phyloP scores from a whole-genome alignment of 805 yeast species.

The Candida pini region DNA sequence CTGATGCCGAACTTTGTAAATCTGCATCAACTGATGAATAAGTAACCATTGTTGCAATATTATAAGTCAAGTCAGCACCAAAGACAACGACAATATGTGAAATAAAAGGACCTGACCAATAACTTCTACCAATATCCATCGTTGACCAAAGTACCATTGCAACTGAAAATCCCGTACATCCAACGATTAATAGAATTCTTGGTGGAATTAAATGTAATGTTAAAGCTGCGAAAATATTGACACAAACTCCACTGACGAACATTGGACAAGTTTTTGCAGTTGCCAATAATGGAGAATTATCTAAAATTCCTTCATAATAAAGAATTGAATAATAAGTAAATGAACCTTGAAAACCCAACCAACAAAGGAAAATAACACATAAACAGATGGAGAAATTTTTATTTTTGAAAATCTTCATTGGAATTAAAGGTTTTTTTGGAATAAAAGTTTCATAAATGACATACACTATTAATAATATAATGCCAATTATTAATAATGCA shows the following conservation, averaged over 20 bases:
- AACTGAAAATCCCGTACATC: conserved; percentile 24
- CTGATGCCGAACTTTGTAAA: conserved; percentile 35
- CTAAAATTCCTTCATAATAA: conserved; percentile 32
- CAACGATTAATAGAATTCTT: conserved; percentile 25
- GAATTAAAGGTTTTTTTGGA: conserved; percentile 35
- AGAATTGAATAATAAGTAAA: conserved; percentile 30
- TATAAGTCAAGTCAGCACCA: conserved; percentile 39
- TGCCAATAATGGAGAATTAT: conserved; percentile 31
- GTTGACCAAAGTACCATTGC: conserved; percentile 34
- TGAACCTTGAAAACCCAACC: conserved; percentile 34
- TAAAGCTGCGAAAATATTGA: conserved; percentile 35
- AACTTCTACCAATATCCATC: conserved; percentile 21
- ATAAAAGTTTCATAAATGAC: conserved; percentile 31
- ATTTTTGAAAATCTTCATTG: conserved; percentile 33
- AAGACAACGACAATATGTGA: conserved; percentile 29
- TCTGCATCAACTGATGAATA: conserved; percentile 28
- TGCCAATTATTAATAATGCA: conserved; percentile 31
- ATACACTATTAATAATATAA: conserved; percentile 23
- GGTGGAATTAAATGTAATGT: conserved; percentile 35
- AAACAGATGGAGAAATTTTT: conserved; percentile 31
- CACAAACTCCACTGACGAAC: conserved; percentile 31
- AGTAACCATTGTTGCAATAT: conserved; percentile 35
- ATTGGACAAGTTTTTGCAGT: conserved; percentile 33
- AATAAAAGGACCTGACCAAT: conserved; percentile 39
- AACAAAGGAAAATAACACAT: conserved; percentile 27